These are phyloP conservation scores for Pichia rugopelliculosa DNA, from an alignment of 805 yeast genomes.

Conservation along the genomic window DNA sequence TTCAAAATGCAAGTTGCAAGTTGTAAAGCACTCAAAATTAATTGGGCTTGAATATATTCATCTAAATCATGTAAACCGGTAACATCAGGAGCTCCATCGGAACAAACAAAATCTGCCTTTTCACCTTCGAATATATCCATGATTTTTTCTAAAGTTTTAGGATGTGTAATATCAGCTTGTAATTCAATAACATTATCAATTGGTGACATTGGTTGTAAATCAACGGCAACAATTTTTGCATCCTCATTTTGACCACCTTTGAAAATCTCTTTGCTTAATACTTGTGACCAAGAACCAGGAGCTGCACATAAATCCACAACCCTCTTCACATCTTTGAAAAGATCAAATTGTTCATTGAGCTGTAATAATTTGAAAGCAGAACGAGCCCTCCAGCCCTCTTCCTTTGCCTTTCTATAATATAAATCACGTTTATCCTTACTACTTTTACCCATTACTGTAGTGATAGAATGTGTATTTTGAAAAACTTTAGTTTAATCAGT, in stretches of 20 bases:
- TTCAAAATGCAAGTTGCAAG: slow-evolving; percentile 82
- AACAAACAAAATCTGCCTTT: slow-evolving; percentile 90
- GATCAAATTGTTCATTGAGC: slow-evolving; percentile 80
- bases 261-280: slow-evolving; percentile 63
- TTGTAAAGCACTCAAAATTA: slow-evolving; percentile 85
- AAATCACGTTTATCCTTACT: slow-evolving; percentile 92
- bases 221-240: slow-evolving; percentile 81
- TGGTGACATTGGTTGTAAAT: slow-evolving; percentile 95
- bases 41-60: slow-evolving; percentile 93
- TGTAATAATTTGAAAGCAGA: slow-evolving; percentile 93
- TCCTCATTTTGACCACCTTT: slow-evolving; percentile 23
- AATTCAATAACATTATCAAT: slow-evolving; percentile 83
- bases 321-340: slow-evolving; percentile 63
- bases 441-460: slow-evolving; percentile 73
- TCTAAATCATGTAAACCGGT: slow-evolving; percentile 96
- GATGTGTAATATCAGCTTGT: slow-evolving; percentile 97
- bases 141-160: slow-evolving; percentile 72
- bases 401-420: slow-evolving; percentile 90
- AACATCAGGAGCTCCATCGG: slow-evolving; percentile 99
- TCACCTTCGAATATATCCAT: slow-evolving; percentile 81
- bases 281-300: slow-evolving; percentile 98
- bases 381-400: slow-evolving; percentile 96
- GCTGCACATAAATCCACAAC: slow-evolving; percentile 98
- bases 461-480: not conserved
- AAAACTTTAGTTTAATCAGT: not conserved